Evolutionary conservation across 306 rosid species (phyloP), one percentile per base, ranked within the genome.

Genomic region (Lathyrus tuberosus): DNA sequence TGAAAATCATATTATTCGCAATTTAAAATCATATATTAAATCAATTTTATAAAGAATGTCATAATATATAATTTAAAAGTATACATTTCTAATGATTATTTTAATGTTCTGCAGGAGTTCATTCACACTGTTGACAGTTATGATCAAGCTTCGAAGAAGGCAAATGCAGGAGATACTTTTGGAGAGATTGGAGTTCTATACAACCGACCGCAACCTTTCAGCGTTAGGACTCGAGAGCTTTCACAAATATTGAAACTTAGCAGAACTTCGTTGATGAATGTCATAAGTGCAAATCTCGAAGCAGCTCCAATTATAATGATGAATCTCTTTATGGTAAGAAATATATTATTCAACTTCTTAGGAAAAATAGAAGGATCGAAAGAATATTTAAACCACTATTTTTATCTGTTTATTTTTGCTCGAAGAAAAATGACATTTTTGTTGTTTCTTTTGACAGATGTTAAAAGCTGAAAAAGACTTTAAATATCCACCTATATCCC

Each of bases 121-220:
- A 69, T 89, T 46, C 72, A 75, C 76, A 38, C 15, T 43, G 72
- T 76, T 56, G 78, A 86, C 35, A 92, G 83, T 30, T 73, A 62
- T 5, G 89, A 87, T 28, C 83, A 84, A 74, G 97, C 76, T 56
- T 10, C 84, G n/a, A 73, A 85, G 71, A 53, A 75, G 76, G 86
- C 75, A 54, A 63, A 0, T 12, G 62, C 79, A 12, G 96, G 84
- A 76, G 96, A 87, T 5, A 71, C 81, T 11, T 66, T 92, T 70
- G 97, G 97, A 59, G 97, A 92, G 70, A 78, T 76, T 18, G 97
- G 96, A 73, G 96, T 87, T 17, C 38, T 92, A 41, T 86, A 75
- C 76, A 18, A 53, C 47, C 81, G 72, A 71, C 87, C 92, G 38
- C 97, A 92, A 22, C 96, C 92, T 37, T 84, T 78, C 73, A 84